Conservation (phyloP, 257 asterid genomes). For the Plantago ovata region DNA sequence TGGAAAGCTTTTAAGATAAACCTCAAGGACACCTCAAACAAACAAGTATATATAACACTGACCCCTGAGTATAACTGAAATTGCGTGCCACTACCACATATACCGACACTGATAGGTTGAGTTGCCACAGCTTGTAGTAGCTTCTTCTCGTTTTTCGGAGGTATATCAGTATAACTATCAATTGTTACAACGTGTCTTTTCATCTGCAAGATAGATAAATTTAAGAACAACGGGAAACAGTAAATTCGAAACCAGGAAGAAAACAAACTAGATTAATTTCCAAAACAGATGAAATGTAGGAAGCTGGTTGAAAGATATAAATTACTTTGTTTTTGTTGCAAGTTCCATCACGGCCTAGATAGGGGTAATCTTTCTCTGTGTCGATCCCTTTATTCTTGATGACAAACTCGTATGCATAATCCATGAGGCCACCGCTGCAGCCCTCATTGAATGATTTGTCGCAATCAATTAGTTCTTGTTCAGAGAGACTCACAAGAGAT, state of each 20-base stretch:
- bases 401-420: conserved; percentile 65
- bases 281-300: neutral
- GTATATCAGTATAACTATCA: conserved; percentile 70
- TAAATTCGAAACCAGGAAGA: neutral
- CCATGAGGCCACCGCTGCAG: conserved; percentile 96
- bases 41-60: conserved; percentile 11
- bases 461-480: conserved; percentile 90
- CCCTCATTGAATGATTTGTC: conserved; percentile 77
- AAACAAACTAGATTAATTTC: neutral
- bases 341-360: conserved; percentile 45
- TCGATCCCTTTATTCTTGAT: conserved; percentile 75
- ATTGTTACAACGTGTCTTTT: conserved; percentile 71
- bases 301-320: neutral
- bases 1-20: neutral
- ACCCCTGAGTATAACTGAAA: conserved; percentile 88
- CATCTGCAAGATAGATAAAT: conserved; percentile 42
- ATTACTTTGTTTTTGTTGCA: conserved; percentile 66
- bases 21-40: neutral
- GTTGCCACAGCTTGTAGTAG: conserved; percentile 68
- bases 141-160: conserved; percentile 55
- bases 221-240: neutral
- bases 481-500: conserved; percentile 82
- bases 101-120: conserved; percentile 95
- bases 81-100: conserved; percentile 69
- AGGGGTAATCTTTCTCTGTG: conserved; percentile 82